Evolutionary conservation across 768 basidiomycete species (phyloP).

Genomic region (Collybia nuda): DNA sequence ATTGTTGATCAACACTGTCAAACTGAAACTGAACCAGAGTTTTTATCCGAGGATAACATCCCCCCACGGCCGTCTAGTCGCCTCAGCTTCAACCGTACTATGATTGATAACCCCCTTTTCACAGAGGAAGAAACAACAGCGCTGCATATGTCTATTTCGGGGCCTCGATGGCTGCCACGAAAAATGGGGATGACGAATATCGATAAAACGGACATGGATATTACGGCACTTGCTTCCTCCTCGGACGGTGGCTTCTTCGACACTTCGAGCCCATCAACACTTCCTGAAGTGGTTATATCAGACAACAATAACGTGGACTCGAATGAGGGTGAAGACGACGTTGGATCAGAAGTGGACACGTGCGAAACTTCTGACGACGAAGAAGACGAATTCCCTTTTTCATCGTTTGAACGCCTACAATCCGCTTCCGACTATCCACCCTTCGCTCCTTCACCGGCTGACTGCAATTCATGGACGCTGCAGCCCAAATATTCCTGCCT

Average conservation of each 20-base stretch:
- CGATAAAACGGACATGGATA: constrained; percentile 16
- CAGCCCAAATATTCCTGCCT: constrained; percentile 33
- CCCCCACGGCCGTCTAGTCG: constrained; percentile 49
- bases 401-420: constrained; percentile 12
- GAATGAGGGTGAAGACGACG: constrained; percentile 16
- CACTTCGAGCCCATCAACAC: neutral
- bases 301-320: constrained; percentile 11
- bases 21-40: constrained; percentile 1
- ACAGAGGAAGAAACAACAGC: constrained; percentile 3
- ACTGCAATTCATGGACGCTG: constrained; percentile 20
- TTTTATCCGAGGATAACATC: constrained; percentile 18
- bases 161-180: constrained; percentile 12
- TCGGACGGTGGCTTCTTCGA: constrained; percentile 5
- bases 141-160: constrained; percentile 1
- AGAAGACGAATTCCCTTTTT: constrained; percentile 14
- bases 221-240: constrained; percentile 9
- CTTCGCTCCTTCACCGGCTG: constrained; percentile 1
- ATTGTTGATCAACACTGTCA: constrained; percentile 18
- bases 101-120: constrained; percentile 4
- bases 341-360: constrained; percentile 19
- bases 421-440: constrained; percentile 12
- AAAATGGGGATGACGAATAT: neutral
- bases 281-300: constrained; percentile 2
- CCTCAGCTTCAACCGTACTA: constrained; percentile 39
- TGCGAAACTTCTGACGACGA: constrained; percentile 18